Evolutionary conservation across 1,284 basidiomycete genomes (phyloP), one percentile per base, ranked within the genome.

Genomic region (Grifola frondosa): DNA sequence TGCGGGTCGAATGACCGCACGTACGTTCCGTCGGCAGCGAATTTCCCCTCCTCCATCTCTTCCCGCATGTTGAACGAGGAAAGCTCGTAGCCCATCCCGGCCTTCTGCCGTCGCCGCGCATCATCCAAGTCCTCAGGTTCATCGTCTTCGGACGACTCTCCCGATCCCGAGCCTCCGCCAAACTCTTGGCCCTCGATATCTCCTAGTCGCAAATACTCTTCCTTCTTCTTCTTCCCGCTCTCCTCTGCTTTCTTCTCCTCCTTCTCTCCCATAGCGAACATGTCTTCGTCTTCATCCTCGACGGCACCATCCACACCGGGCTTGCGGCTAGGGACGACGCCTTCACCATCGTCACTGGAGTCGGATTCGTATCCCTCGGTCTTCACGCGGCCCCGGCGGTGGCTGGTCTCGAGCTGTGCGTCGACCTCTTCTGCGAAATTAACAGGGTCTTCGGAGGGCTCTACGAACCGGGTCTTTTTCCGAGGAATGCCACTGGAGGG

Each of bases 51-150:
- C 58, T 91, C 84, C 87, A 99, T 95, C 76, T 99, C 97, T 54
- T 90, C 87, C 54, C 94, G 89, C 97, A 99, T 98, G 66, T 99
- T 97, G 80, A 99, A 99, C 23, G 89, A 88, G 7, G 91, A 95
- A 11, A 98, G 64, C 58, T 95, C 89, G 65, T 75, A 93, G 1
- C 95, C 97, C 94, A 97, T 96, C 19, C 89, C 91, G 22, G 77
- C 81, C 61, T 90, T 91, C 68, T 80, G 82, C 61, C 76, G 68
- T 58, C 84, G 74, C 61, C 80, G 75, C 16, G 75, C 77, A 41
- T 89, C 90, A 58, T 91, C 89, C 58, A 93, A 88, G 56, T 90
- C 88, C 53, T 81, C 85, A 1, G 80, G 80, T 44, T 81, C 80
- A 21, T 73, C 75, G n/a, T 65, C 70, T 11, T 64, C 70, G 26